Evolutionary conservation across 495 filamentous ascomycete species (phyloP), one percentile per base, ranked within the genome.

Genomic region (Penicillium silybi): DNA sequence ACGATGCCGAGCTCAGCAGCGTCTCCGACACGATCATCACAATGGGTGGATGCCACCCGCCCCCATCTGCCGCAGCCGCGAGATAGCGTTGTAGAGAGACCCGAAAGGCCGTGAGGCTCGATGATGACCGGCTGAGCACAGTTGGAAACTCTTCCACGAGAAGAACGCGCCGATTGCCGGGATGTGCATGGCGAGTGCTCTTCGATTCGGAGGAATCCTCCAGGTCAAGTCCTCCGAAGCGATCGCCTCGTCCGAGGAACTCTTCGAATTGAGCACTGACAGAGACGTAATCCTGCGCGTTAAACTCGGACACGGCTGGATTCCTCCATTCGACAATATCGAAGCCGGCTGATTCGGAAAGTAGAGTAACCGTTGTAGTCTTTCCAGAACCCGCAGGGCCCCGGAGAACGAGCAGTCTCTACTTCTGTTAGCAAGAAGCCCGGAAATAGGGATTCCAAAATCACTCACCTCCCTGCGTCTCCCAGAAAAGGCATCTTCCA

Each of bases 71-170:
- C 23, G 59, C 41, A 17, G 59, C 52, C 4, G 85, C 86, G 29
- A 97, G 70, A 63, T 86, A 93, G 48, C 85, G 80, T 32, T 88
- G 71, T 20, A 99, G 75, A 13, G 87, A 79, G 38, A 81, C 76
- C 48, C 89, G 80, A 66, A 99, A 97, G 0, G 87, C 77, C 45
- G 80, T 74, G 35, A 97, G 65, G 47, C 79, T 76, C 15, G 79
- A 77, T 10, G 87, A 88, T 0, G 80, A 84, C 38, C 82, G 79
- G 19, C 80, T 79, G 52, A 91, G 85, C 0, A 87, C 86, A 57
- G 88, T 90, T 1, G 95, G 95, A 64, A 96, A 97, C 63, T 99
- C 95, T 74, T 99, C 95, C 44, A 99, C 78, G 8, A 97, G 67
- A 39, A 97, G 86, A 27, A 96, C 64, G 45, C 81, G 81, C 54